These are phyloP conservation scores for Tricholoma sp. DNA, from an alignment of 768 basidiomycete genomes.

Conservation along the genomic window DNA sequence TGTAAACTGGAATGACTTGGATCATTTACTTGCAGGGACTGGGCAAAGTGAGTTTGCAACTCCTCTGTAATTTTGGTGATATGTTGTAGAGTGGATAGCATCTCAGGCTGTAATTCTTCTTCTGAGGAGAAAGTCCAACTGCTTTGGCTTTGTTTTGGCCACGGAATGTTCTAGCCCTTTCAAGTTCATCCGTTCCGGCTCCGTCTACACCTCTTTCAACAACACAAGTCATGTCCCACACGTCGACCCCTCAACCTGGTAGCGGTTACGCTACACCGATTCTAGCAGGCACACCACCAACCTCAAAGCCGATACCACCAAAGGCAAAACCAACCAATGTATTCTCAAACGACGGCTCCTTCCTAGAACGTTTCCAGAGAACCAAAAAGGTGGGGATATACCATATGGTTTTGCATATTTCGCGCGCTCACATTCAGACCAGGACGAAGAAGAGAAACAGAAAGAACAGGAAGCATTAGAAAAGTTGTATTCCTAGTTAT, in stretches of 20 bases:
- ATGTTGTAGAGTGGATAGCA: too few species aligned
- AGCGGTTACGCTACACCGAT: conserved; percentile 13
- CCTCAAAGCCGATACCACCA: conserved; percentile 14
- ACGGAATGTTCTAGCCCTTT: not conserved
- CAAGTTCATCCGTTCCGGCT: too few species aligned
- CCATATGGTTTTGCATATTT: not conserved
- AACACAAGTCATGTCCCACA: conserved; percentile 10
- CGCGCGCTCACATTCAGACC: not conserved
- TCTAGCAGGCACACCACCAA: conserved; percentile 3
- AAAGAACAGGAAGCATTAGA: conserved; percentile 46
- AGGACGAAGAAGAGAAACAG: conserved; percentile 58
- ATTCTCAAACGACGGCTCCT: conserved; percentile 67
- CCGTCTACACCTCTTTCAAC: not conserved
- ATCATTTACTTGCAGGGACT: too few species aligned
- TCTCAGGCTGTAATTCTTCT: too few species aligned
- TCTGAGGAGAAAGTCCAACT: too few species aligned
- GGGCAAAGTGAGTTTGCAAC: not conserved
- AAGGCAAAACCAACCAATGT: conserved; percentile 47
- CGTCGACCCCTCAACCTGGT: conserved; percentile 9
- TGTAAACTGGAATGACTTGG: not conserved
- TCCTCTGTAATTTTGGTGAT: too few species aligned
- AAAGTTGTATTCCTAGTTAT: conserved; percentile 31
- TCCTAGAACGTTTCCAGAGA: conserved; percentile 59
- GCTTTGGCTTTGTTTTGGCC: not conserved
- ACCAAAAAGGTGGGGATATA: conserved; percentile 41